Evolutionary conservation across 805 yeast species (phyloP).

Genomic region (Metschnikowia cubensis): DNA sequence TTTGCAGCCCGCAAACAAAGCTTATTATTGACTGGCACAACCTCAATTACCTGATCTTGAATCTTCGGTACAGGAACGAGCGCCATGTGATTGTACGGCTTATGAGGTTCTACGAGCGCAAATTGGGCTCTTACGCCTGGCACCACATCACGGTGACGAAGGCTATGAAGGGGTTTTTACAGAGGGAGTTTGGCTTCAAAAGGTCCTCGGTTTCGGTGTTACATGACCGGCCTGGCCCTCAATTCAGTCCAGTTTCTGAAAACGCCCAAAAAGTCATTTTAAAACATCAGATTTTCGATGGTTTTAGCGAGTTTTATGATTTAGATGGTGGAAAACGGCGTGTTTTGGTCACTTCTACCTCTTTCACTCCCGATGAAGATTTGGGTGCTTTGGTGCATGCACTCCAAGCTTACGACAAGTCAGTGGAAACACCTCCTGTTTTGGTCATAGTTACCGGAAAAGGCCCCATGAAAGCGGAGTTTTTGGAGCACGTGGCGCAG

Average conservation of each 20-base stretch:
- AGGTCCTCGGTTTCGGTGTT: conserved; percentile 52
- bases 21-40: conserved; percentile 96
- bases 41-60: conserved; percentile 78
- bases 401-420: conserved; percentile 61
- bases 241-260: conserved; percentile 50
- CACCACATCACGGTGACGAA: conserved; percentile 78
- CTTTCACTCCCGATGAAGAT: conserved; percentile 96
- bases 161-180: conserved; percentile 61
- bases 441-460: conserved; percentile 90
- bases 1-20: conserved; percentile 50
- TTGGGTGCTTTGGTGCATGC: conserved; percentile 67
- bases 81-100: conserved; percentile 60
- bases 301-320: not conserved
- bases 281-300: conserved; percentile 26
- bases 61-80: conserved; percentile 52
- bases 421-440: conserved; percentile 40
- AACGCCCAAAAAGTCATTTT: conserved; percentile 26
- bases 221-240: conserved; percentile 81
- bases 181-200: conserved; percentile 49
- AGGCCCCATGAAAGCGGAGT: conserved; percentile 72
- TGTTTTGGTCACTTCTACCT: conserved; percentile 81
- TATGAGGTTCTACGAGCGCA: conserved; percentile 59
- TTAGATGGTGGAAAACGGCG: conserved; percentile 37
- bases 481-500: conserved; percentile 43
- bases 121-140: conserved; percentile 60